Conservation (phyloP, 345 rosid species). For the Raphanus raphanistrum region DNA sequence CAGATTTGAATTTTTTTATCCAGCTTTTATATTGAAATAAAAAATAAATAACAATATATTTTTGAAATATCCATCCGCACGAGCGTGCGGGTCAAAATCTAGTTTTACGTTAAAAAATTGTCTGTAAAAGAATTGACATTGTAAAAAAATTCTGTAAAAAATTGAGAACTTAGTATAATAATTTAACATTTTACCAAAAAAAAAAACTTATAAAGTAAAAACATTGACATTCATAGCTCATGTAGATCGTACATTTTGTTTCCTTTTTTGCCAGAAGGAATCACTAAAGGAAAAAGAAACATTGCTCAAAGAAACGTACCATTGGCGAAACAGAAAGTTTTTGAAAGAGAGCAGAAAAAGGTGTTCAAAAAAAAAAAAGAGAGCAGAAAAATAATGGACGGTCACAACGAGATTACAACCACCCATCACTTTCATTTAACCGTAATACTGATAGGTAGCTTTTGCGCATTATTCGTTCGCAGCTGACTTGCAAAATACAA, state of each 20-base stretch:
- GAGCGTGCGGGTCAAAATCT: too few species aligned
- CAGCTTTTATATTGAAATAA: too few species aligned
- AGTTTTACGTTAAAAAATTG: too few species aligned
- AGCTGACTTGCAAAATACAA: background rate
- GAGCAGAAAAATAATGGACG: slow-evolving; percentile 19
- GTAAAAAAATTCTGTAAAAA: too few species aligned
- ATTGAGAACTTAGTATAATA: too few species aligned
- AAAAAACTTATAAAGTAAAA: background rate
- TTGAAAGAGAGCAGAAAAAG: background rate
- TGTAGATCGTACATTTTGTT: slow-evolving; percentile 30
- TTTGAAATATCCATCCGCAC: too few species aligned
- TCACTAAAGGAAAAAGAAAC: slow-evolving; percentile 13
- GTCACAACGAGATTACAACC: slow-evolving; percentile 29
- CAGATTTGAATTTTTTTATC: too few species aligned
- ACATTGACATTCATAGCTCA: slow-evolving; percentile 20
- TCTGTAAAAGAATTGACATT: too few species aligned
- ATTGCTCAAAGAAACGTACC: slow-evolving; percentile 7
- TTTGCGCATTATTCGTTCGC: slow-evolving; percentile 5
- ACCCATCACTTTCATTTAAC: slow-evolving; percentile 34
- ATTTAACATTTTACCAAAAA: too few species aligned
- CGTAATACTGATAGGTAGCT: slow-evolving; percentile 12
- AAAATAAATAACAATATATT: too few species aligned
- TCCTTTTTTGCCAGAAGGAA: slow-evolving; percentile 8
- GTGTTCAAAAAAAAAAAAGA: too few species aligned
- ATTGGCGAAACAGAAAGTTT: background rate